Evolutionary conservation across 352 stramenopile species (phyloP).

Genomic region (Globisporangium ultimum): DNA sequence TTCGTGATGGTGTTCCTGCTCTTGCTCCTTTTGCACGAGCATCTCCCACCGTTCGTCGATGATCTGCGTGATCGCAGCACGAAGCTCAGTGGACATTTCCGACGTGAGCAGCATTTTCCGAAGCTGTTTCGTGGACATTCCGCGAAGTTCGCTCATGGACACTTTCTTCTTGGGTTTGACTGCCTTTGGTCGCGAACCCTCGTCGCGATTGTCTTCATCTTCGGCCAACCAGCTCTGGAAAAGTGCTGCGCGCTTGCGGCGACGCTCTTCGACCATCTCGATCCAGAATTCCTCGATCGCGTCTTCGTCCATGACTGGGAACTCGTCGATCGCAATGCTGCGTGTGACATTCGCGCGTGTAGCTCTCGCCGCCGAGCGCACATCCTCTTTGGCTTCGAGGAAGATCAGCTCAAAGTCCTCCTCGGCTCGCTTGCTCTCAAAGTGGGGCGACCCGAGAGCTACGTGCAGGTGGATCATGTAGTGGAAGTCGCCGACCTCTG

Average conservation of each 20-base stretch:
- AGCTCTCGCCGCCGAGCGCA: constrained; percentile 4
- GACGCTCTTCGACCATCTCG: constrained; percentile 53
- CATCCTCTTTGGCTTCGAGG: constrained; percentile 50
- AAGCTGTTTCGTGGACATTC: constrained; percentile 50
- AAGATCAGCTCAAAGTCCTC: constrained; percentile 79
- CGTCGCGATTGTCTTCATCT: constrained; percentile 12
- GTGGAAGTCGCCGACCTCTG: constrained; percentile 77
- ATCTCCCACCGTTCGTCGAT: constrained; percentile 44
- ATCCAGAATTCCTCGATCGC: constrained; percentile 81
- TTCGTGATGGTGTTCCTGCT: neutral
- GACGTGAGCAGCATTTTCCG: constrained; percentile 30
- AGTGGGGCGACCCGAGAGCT: constrained; percentile 64
- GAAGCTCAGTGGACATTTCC: constrained; percentile 32
- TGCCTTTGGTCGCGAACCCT: constrained; percentile 14
- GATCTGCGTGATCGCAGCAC: constrained; percentile 37
- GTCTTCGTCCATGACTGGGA: constrained; percentile 81
- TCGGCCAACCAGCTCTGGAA: constrained; percentile 40
- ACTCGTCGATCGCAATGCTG: constrained; percentile 82
- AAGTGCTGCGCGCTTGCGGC: constrained; percentile 30
- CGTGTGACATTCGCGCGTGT: constrained; percentile 24
- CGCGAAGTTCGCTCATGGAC: constrained; percentile 35
- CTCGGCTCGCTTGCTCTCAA: constrained; percentile 43
- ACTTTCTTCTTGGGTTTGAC: constrained; percentile 28
- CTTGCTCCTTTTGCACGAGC: constrained; percentile 22
- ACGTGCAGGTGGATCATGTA: constrained; percentile 72